Percentiles rank a stretch among this genome's conserved stretches.
Evolutionary conservation across 768 basidiomycete species (phyloP).

Genomic region (Boletus pseudo-olivaceus): DNA sequence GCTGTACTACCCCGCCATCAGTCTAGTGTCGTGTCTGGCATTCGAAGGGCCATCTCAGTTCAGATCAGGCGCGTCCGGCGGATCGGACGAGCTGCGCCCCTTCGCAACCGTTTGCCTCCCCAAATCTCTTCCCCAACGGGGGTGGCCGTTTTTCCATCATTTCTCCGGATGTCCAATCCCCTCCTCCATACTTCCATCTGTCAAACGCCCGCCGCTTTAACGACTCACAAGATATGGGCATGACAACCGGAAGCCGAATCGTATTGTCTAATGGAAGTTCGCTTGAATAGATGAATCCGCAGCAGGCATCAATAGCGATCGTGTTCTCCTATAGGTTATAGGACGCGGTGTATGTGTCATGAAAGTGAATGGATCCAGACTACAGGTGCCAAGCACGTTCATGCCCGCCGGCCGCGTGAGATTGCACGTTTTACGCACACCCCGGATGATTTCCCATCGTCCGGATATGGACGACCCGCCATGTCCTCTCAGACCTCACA

Average conservation of each 20-base stretch:
- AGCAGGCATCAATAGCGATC: background rate
- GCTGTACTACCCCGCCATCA: background rate
- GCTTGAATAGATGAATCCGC: background rate
- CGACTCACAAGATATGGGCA: background rate
- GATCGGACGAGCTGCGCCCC: background rate
- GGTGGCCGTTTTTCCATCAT: background rate
- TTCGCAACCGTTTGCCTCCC: background rate
- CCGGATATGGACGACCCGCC: background rate
- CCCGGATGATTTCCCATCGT: background rate
- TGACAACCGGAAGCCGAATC: slow-evolving; percentile 9
- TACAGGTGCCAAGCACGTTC: background rate
- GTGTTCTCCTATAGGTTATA: background rate
- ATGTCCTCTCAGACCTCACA: background rate
- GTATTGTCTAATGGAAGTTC: background rate
- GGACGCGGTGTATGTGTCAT: background rate
- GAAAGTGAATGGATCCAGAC: background rate
- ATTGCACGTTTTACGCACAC: background rate
- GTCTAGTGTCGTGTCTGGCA: background rate
- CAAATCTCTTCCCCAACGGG: too few relatives aligned
- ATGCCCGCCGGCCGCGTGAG: background rate
- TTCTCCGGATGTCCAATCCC: background rate
- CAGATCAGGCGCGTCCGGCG: background rate
- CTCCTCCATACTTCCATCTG: background rate
- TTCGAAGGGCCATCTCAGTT: background rate
- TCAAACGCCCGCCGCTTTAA: slow-evolving; percentile 7